Base-by-base conservation (phyloP, 495 filamentous ascomycete genomes). In the Annulohypoxylon moriforme region DNA sequence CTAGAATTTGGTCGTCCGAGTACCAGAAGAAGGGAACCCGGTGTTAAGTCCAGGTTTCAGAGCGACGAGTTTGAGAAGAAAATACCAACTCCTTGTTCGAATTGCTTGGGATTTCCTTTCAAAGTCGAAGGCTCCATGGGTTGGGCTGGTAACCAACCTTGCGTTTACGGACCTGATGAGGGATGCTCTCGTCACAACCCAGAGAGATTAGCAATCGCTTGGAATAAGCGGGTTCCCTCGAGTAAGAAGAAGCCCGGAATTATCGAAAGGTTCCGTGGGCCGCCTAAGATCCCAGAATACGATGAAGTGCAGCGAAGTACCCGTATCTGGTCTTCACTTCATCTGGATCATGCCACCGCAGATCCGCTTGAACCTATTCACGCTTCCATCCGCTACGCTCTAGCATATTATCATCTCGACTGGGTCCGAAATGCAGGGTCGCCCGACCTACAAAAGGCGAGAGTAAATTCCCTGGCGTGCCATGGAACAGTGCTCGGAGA, bases 61-160 rank as follows among this genome's bases (percentile, higher is more conserved):
- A 0, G n/a, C 14, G 14, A 56, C 4, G n/a, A 18, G 7, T 7
- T 13, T 14, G 50, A 55, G 50, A 33, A 55, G 27, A 7, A 20
- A 9, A 34, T 11, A 20, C 14, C 50, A 16, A 52, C 25, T 13
- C 34, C 33, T 7, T 64, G 42, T 14, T 8, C 46, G 20, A 13
- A 38, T 16, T 64, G 34, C n/a, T 44, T 47, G 4, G 29, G 47
- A 5, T 65, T 46, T 20, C 47, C 61, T 20, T 65, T 65, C 55
- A 64, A 60, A n/a, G 40, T 55, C 18, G 64, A 67, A 67, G 20
- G 68, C 20, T 59, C 46, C 10, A 4, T 20, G 27, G 55, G 60
- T 3, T 78, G 78, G 76, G 50, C 76, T 40, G 78, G 74, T 16
- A 77, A 78, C 49, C 73, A 64, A 25, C 78, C 78, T 2, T 78